phyloP scores from a whole-genome alignment of 192 early-diverging fungal species.

The Coemansia asiatica region DNA sequence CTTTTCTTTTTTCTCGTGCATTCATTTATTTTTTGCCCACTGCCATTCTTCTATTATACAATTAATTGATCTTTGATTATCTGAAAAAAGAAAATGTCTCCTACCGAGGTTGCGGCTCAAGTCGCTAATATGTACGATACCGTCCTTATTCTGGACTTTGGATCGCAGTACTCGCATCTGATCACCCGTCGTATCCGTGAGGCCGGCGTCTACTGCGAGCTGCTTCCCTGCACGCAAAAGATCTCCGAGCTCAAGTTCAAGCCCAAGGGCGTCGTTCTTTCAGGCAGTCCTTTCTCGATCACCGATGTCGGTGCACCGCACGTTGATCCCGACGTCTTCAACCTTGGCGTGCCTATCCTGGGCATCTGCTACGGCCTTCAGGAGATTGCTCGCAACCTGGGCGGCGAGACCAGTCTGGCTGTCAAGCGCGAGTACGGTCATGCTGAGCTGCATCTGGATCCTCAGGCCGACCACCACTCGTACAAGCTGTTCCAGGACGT shows the following conservation, averaged over 20 bases:
- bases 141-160: constrained; percentile 98
- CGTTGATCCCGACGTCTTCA: constrained; percentile 88
- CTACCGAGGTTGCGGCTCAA: constrained; percentile 48
- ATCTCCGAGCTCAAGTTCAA: constrained; percentile 90
- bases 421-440: constrained; percentile 97
- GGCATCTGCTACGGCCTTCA: constrained; percentile 99
- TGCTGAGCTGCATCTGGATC: constrained; percentile 70
- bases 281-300: constrained; percentile 95
- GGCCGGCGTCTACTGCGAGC: constrained; percentile 98
- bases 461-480: constrained; percentile 63
- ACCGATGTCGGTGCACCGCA: constrained; percentile 93
- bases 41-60: neutral
- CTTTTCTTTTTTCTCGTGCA: constrained; percentile 7
- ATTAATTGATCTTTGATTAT: too few species aligned
- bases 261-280: constrained; percentile 95
- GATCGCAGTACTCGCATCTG: constrained; percentile 97
- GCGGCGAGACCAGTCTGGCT: constrained; percentile 68
- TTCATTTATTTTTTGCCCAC: constrained; percentile 7
- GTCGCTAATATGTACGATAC: constrained; percentile 89
- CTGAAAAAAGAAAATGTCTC: constrained; percentile 31
- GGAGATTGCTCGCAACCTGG: constrained; percentile 88
- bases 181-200: constrained; percentile 95
- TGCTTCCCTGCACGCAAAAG: constrained; percentile 95
- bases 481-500: constrained; percentile 72
- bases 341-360: constrained; percentile 84